phyloP scores from a whole-genome alignment of 2,329 filamentous ascomycete species.

The Arthrobotrys musiformis region DNA sequence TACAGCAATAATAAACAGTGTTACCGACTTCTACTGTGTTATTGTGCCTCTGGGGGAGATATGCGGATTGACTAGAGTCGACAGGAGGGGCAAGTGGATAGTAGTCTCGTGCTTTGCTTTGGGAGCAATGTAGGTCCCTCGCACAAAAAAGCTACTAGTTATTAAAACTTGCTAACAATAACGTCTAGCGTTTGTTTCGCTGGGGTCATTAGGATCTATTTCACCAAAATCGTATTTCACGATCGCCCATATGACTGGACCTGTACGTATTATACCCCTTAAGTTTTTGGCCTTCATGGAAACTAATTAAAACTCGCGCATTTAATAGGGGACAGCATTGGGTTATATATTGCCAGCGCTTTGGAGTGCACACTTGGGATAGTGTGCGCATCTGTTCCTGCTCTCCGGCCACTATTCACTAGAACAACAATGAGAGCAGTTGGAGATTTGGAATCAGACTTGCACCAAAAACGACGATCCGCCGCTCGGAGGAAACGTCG shows the following conservation, averaged over 20 bases:
- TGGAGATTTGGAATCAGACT: conserved; percentile 35
- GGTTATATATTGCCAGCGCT: conserved; percentile 34
- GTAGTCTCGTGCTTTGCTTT: conserved; percentile 34
- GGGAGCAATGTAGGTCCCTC: conserved; percentile 38
- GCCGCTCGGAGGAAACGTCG: conserved; percentile 35
- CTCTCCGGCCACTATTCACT: conserved; percentile 39
- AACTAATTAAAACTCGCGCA: background rate
- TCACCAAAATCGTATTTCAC: conserved; percentile 46
- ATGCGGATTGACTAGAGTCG: conserved; percentile 35
- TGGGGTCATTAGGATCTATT: conserved; percentile 45
- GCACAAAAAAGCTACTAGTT: background rate
- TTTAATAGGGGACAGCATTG: conserved; percentile 35
- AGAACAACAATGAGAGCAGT: conserved; percentile 18
- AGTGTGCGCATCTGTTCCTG: conserved; percentile 42
- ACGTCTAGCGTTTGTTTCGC: conserved; percentile 41
- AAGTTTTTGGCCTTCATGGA: background rate
- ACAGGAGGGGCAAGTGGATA: conserved; percentile 39
- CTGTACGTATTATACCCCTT: conserved; percentile 13
- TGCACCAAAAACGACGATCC: conserved; percentile 34
- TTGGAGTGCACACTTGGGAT: conserved; percentile 42
- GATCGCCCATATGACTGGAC: conserved; percentile 43
- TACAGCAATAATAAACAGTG: conserved; percentile 45
- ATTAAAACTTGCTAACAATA: background rate
- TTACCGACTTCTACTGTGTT: conserved; percentile 48
- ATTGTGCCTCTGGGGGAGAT: conserved; percentile 48